Percentiles rank a stretch among this genome's conserved stretches.
Evolutionary conservation across 192 early-diverging fungal species (phyloP).

Genomic region (Mortierella claussenii): DNA sequence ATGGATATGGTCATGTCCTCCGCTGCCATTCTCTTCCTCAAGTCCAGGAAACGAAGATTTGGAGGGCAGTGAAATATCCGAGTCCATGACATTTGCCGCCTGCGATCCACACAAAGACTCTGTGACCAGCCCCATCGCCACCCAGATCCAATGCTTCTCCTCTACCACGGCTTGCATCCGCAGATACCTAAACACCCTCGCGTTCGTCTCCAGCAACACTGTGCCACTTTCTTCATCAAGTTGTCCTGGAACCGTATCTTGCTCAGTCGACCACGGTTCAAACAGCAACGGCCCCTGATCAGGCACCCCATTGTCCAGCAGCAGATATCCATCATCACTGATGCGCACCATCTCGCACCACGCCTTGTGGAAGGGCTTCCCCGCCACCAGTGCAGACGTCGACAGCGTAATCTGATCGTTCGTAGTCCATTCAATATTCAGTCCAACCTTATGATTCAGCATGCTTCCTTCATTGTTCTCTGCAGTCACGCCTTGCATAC

Average conservation of each 20-base stretch:
- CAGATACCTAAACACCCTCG: conserved; percentile 10
- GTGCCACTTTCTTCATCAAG: not conserved
- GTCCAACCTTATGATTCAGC: not conserved
- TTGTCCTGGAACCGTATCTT: not conserved
- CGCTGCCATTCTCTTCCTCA: not conserved
- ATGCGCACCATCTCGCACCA: conserved; percentile 25
- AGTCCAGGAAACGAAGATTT: not conserved
- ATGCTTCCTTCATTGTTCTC: not conserved
- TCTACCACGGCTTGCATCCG: conserved; percentile 11
- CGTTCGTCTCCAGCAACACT: conserved; percentile 12
- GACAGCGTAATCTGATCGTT: conserved; percentile 11
- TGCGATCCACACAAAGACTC: conserved; percentile 9
- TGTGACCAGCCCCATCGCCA: conserved; percentile 40
- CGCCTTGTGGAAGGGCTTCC: conserved; percentile 15
- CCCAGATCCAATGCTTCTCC: conserved; percentile 45
- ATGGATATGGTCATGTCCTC: not conserved
- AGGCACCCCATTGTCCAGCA: conserved; percentile 37
- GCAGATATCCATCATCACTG: conserved; percentile 23
- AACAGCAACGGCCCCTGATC: conserved; percentile 22
- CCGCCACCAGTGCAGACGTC: conserved; percentile 5
- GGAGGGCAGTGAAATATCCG: not conserved
- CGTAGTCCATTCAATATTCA: conserved; percentile 47
- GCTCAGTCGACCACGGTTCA: not conserved
- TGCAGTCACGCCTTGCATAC: not conserved
- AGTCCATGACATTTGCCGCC: conserved; percentile 2